phyloP scores from a whole-genome alignment of 2,329 filamentous ascomycete species.

The Dothideomycetidae sp. region DNA sequence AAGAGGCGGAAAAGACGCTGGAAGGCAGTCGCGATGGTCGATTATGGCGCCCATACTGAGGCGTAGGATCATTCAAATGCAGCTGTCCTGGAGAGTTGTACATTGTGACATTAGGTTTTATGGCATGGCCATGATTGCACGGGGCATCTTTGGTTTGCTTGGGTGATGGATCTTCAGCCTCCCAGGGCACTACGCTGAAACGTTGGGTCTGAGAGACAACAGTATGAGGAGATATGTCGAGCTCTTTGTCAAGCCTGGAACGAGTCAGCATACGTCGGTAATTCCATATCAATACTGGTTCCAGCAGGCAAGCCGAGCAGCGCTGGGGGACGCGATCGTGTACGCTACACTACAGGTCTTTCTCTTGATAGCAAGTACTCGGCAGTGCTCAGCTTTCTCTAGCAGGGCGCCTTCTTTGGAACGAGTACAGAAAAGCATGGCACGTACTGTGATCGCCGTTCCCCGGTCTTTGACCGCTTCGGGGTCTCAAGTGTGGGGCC shows the following conservation, averaged over 20 bases:
- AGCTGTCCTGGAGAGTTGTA: constrained; percentile 7
- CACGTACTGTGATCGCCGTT: constrained; percentile 27
- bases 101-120: constrained; percentile 23
- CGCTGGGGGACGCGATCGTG: too few relatives aligned
- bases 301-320: too few relatives aligned
- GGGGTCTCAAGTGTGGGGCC: constrained; percentile 15
- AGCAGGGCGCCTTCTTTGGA: too few relatives aligned
- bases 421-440: too few relatives aligned
- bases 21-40: constrained; percentile 25
- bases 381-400: too few relatives aligned
- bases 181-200: constrained; percentile 38
- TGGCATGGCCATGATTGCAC: constrained; percentile 37
- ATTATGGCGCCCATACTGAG: constrained; percentile 21
- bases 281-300: too few relatives aligned
- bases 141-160: constrained; percentile 61
- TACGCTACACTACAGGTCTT: too few relatives aligned
- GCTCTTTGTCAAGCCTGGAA: constrained; percentile 31
- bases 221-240: constrained; percentile 29
- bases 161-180: constrained; percentile 42
- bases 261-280: constrained; percentile 2
- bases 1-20: constrained; percentile 38
- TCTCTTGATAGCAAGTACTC: neutral
- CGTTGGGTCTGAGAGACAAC: constrained; percentile 28
- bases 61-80: constrained; percentile 29
- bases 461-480: constrained; percentile 10